A percentile compares a stretch with the other conserved stretches of the same genome.
phyloP scores from a whole-genome alignment of 2,329 filamentous ascomycete species.

The Botrytis squamosa region DNA sequence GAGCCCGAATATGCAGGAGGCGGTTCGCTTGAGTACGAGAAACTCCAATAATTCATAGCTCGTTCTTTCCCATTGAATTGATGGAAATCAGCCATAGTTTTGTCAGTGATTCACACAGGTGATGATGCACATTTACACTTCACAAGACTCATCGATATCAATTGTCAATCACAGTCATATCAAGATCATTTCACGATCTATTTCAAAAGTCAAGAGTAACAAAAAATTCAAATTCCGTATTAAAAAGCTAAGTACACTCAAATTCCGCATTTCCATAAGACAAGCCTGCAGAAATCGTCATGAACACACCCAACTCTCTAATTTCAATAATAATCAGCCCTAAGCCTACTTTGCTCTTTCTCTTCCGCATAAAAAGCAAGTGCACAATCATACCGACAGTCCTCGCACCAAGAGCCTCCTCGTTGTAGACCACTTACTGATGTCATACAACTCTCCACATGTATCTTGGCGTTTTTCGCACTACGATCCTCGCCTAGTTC shows the following conservation, averaged over 20 bases:
- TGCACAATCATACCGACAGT: background rate
- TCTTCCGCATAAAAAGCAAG: background rate
- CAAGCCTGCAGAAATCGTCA: background rate
- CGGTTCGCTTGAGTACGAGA: too few relatives aligned
- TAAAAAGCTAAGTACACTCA: fast-evolving
- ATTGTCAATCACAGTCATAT: background rate
- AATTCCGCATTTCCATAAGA: background rate
- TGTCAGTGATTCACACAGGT: background rate
- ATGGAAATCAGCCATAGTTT: background rate
- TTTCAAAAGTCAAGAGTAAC: background rate
- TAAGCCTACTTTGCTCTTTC: background rate
- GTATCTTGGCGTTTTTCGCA: background rate
- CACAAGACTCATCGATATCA: background rate
- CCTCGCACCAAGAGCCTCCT: background rate
- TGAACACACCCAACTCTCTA: background rate
- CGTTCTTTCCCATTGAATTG: background rate
- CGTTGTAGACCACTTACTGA: background rate
- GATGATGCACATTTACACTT: background rate
- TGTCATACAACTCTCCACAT: background rate
- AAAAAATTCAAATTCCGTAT: background rate
- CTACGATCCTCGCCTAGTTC: background rate
- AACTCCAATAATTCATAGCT: background rate
- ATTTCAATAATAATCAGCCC: background rate
- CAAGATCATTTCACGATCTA: background rate
- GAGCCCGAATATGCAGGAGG: too few relatives aligned